phyloP scores from a whole-genome alignment of 768 basidiomycete species.

The Russula compacta region DNA sequence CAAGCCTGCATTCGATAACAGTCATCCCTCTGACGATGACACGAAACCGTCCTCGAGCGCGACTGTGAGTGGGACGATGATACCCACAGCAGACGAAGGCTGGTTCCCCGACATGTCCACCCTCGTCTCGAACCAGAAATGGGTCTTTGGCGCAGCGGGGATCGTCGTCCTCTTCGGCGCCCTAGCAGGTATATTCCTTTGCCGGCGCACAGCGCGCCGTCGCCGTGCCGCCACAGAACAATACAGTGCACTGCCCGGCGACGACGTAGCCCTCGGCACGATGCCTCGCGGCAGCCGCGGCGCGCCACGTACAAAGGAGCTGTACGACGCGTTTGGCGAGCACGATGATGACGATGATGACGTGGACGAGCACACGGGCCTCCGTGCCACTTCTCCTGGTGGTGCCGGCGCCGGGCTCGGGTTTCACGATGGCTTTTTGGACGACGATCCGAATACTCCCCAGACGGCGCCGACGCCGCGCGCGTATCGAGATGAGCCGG shows the following conservation, averaged over 20 bases:
- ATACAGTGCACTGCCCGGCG: slow-evolving; percentile 57
- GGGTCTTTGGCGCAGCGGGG: slow-evolving; percentile 87
- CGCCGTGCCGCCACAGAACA: slow-evolving; percentile 28
- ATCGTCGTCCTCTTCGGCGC: slow-evolving; percentile 68
- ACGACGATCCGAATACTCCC: slow-evolving; percentile 47
- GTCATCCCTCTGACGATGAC: slow-evolving; percentile 25
- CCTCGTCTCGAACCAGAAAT: slow-evolving; percentile 67
- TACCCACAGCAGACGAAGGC: slow-evolving; percentile 65
- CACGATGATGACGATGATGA: slow-evolving; percentile 67
- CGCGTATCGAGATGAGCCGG: slow-evolving; percentile 49
- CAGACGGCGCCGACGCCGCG: slow-evolving; percentile 18
- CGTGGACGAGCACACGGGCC: slow-evolving; percentile 59
- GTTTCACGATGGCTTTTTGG: slow-evolving; percentile 76
- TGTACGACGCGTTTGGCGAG: slow-evolving; percentile 96
- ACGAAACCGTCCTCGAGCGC: slow-evolving; percentile 15
- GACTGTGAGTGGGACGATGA: slow-evolving; percentile 28
- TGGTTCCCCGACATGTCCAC: slow-evolving; percentile 77
- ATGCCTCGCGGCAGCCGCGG: slow-evolving; percentile 34
- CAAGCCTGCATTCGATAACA: slow-evolving; percentile 52
- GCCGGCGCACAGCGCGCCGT: slow-evolving; percentile 46
- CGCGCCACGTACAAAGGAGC: slow-evolving; percentile 56
- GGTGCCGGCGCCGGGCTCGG: slow-evolving; percentile 27
- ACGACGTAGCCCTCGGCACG: slow-evolving; percentile 71
- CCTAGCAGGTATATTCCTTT: slow-evolving; percentile 68
- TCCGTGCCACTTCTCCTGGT: slow-evolving; percentile 36